Percentiles rank a stretch among this genome's conserved stretches.
Conservation (phyloP, 2,329 filamentous ascomycete species). For the Cordyceps javanica region DNA sequence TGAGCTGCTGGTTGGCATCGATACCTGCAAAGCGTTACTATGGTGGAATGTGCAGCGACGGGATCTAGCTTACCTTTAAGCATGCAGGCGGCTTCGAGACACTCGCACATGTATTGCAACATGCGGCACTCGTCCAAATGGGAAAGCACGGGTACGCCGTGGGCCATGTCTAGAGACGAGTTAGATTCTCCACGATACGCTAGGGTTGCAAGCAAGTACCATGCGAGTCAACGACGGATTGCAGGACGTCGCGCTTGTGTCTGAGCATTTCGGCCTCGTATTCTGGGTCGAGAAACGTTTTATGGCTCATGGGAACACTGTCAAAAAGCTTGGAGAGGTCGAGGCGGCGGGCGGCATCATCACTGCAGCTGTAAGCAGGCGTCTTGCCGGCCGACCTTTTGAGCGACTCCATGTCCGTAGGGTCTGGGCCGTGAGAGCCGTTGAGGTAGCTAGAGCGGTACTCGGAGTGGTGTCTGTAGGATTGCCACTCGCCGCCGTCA, state of each 20-base stretch:
- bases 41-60: not conserved
- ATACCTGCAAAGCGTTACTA: constrained; percentile 1
- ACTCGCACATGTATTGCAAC: constrained; percentile 11
- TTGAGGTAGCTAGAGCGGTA: not conserved
- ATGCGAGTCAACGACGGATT: constrained; percentile 7
- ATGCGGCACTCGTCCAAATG: constrained; percentile 9
- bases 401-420: not conserved
- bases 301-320: constrained; percentile 4
- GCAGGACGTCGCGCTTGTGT: constrained; percentile 6
- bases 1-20: constrained; percentile 11
- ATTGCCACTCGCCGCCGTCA: not conserved
- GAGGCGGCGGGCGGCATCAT: not conserved
- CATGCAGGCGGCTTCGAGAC: constrained; percentile 10
- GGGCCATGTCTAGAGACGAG: not conserved
- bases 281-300: constrained; percentile 8
- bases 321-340: constrained; percentile 8
- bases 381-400: not conserved
- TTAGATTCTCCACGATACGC: not conserved
- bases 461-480: not conserved
- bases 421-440: not conserved
- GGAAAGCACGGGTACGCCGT: constrained; percentile 1
- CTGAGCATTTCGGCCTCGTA: constrained; percentile 12
- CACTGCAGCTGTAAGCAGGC: not conserved
- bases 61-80: constrained; percentile 1
- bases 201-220: not conserved